These are phyloP conservation scores for Mortierella hygrophila DNA, from an alignment of 192 early-diverging fungal genomes.

Conservation along the genomic window DNA sequence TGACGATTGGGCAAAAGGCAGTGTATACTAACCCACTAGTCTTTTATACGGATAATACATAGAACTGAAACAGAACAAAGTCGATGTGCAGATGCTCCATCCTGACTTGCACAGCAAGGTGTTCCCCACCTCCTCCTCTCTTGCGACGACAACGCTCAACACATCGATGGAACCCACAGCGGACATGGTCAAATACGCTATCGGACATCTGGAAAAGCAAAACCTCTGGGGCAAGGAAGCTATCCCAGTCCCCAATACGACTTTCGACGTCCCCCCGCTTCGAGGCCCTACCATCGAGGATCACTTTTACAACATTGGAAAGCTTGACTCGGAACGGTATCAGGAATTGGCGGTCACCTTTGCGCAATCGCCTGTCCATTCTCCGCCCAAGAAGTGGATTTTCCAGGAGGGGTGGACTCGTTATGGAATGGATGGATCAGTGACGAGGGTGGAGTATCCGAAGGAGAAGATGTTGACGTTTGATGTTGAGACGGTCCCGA, in stretches of 20 bases:
- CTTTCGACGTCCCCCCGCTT: conserved; percentile 54
- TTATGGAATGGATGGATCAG: conserved; percentile 68
- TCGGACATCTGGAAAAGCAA: conserved; percentile 62
- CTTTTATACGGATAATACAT: neutral
- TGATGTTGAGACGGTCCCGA: conserved; percentile 86
- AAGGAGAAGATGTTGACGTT: conserved; percentile 81
- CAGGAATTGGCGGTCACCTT: conserved; percentile 65
- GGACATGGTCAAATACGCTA: conserved; percentile 54
- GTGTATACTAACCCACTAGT: too few species aligned
- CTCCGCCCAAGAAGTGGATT: conserved; percentile 67
- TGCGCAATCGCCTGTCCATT: conserved; percentile 55
- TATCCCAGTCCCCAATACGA: conserved; percentile 49
- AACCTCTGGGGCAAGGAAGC: conserved; percentile 67
- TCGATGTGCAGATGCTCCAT: conserved; percentile 77
- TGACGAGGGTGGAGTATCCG: conserved; percentile 61
- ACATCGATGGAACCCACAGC: conserved; percentile 26
- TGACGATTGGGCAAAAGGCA: too few species aligned
- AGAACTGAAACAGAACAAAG: conserved; percentile 54
- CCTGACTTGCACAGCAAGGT: conserved; percentile 59
- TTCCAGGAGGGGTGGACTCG: conserved; percentile 83
- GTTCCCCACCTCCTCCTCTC: conserved; percentile 40
- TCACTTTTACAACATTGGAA: conserved; percentile 84
- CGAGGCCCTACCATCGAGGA: conserved; percentile 69
- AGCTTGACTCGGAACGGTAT: conserved; percentile 71
- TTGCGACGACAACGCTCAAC: neutral